A percentile compares a stretch with the other conserved stretches of the same genome.
phyloP scores from a whole-genome alignment of 2,329 filamentous ascomycete species.

The Fusarium humuli region DNA sequence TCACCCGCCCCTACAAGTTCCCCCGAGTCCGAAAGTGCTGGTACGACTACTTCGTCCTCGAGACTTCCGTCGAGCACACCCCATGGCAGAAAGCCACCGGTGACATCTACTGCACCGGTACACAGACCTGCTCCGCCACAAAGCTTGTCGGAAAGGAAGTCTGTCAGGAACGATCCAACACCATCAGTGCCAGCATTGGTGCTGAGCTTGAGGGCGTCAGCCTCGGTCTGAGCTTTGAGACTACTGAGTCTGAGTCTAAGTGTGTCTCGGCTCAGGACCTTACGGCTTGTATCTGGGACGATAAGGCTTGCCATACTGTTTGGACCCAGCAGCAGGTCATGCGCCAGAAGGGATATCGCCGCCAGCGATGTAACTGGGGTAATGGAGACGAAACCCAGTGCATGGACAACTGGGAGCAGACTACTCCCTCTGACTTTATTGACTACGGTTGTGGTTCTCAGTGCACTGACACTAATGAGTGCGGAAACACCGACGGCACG shows the following conservation, averaged over 20 bases:
- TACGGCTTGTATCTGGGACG: constrained; percentile 9
- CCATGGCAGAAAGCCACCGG: constrained; percentile 15
- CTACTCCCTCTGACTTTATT: constrained; percentile 6
- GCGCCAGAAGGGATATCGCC: constrained; percentile 11
- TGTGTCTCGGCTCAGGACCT: constrained; percentile 11
- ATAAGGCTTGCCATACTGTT: constrained; percentile 15
- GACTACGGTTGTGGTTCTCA: constrained; percentile 6
- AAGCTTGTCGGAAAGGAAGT: constrained; percentile 10
- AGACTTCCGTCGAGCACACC: constrained; percentile 1
- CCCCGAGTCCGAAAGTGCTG: constrained; percentile 17
- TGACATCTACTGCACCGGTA: constrained; percentile 15
- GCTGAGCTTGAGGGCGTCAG: constrained; percentile 1
- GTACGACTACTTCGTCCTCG: constrained; percentile 19
- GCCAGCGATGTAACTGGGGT: constrained; percentile 7
- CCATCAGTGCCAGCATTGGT: neutral
- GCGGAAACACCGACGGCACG: neutral
- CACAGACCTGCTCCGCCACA: neutral
- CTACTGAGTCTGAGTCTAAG: neutral
- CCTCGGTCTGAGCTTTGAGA: neutral
- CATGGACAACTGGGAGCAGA: constrained; percentile 19
- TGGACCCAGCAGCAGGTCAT: constrained; percentile 23
- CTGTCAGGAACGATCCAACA: constrained; percentile 3
- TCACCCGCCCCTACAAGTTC: constrained; percentile 16
- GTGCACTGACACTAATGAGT: constrained; percentile 1
- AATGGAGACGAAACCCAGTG: constrained; percentile 12